phyloP scores from a whole-genome alignment of 257 asterid genomes.

The Ocimum tenuiflorum region DNA sequence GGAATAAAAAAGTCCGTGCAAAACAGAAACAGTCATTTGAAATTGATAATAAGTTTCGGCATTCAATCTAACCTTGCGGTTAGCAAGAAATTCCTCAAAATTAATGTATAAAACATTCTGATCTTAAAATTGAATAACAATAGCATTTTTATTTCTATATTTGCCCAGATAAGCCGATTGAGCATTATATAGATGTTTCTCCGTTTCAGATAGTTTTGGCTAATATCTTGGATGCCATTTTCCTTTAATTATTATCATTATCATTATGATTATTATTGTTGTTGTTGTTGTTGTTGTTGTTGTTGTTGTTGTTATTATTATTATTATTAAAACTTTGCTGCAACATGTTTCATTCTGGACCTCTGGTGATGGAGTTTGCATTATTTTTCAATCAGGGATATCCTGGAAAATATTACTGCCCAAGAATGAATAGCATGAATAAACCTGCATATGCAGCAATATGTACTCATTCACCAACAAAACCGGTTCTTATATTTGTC shows the following conservation, averaged over 20 bases:
- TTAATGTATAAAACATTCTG: neutral
- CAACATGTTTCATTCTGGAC: constrained; percentile 2
- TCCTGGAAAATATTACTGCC: constrained; percentile 97
- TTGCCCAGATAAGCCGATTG: neutral
- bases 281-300: neutral
- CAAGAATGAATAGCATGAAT: constrained; percentile 99
- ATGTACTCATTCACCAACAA: constrained; percentile 92
- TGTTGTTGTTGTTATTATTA: neutral
- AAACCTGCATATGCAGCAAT: constrained; percentile 98
- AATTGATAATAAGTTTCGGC: neutral
- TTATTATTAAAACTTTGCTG: neutral
- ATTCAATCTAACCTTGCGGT: neutral
- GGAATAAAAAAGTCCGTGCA: neutral
- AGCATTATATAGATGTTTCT: neutral
- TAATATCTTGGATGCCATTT: neutral
- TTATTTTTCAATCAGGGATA: constrained; percentile 60
- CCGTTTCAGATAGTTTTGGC: neutral
- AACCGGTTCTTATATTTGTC: constrained; percentile 94
- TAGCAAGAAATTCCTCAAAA: neutral
- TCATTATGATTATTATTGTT: neutral
- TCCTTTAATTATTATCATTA: neutral
- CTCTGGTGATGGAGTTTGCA: constrained; percentile 9
- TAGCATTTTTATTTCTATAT: neutral
- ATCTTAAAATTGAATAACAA: neutral
- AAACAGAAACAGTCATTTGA: neutral